Evolutionary conservation across 805 yeast species (phyloP), one percentile per base, ranked within the genome.

Genomic region (Yamadazyma nakazawae): DNA sequence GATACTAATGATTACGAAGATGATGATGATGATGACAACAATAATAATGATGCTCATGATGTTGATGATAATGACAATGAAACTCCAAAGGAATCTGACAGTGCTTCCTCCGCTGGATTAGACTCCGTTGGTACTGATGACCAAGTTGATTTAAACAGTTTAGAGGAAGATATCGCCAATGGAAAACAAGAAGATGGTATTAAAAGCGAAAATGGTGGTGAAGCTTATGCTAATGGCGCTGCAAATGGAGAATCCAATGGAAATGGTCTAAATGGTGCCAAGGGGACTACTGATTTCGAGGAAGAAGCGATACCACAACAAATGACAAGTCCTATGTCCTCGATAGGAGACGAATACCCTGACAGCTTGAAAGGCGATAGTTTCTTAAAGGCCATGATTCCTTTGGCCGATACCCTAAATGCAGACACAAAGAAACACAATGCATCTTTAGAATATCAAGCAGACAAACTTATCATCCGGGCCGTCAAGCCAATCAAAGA

Each of bases 371-470:
- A 18, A 25, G 42, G 50, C 10, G 74, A 68, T 42, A 57, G 73
- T 3, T 79, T 71, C 49, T 68, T 76, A 53, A 91, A 91, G 61
- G 84, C 95, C 0, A 85, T 94, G 96, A 89, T 91, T 2, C 96
- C 98, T 0, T 68, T 90, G 39, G 98, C 98, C 0, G 99, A 92
- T 60, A 82, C 88, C 18, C 68, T 94, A 49, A 92, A 94, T 60
- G 88, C 97, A 1, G 94, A 91, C 59, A 85, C 96, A 1, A 74
- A 75, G 8, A 68, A 77, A 14, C 81, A 81, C 56, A 92, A 92
- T 62, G 96, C 97, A 7, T 77, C 82, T 47, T 66, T 90, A 50
- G 75, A 74, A 36, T 80, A 80, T 51, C 68, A 72, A 17, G 63
- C 66, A 1, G 76, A 70, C 5, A 59, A 62, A 7, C 66, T 91